phyloP scores from a whole-genome alignment of 208 protist genomes.

The Trypanosoma vivax region DNA sequence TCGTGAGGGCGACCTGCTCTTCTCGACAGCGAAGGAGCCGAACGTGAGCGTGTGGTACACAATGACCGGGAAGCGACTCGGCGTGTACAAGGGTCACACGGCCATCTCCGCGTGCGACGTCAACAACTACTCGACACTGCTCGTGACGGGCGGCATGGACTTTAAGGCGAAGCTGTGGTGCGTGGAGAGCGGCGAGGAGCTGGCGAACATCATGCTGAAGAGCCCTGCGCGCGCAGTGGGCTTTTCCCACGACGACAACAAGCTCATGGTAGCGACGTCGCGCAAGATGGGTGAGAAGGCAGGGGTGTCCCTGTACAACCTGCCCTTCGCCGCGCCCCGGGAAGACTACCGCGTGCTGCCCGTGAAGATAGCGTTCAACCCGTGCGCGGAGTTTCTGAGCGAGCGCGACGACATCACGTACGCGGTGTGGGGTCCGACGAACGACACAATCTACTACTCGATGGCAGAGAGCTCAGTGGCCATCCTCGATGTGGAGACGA shows the following conservation, averaged over 20 bases:
- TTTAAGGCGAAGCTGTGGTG: slow-evolving; percentile 83
- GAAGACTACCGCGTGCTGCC: slow-evolving; percentile 55
- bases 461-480: slow-evolving; percentile 90
- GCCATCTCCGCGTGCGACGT: slow-evolving; percentile 94
- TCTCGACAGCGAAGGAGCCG: slow-evolving; percentile 93
- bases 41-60: slow-evolving; percentile 91
- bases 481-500: slow-evolving; percentile 90
- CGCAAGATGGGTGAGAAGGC: slow-evolving; percentile 63
- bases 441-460: slow-evolving; percentile 93
- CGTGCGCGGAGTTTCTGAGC: slow-evolving; percentile 45
- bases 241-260: slow-evolving; percentile 88
- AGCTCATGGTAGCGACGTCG: slow-evolving; percentile 91
- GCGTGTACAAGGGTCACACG: slow-evolving; percentile 92
- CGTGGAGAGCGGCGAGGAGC: slow-evolving; percentile 87
- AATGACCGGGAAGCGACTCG: slow-evolving; percentile 92
- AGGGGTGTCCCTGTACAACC: slow-evolving; percentile 86
- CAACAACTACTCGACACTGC: slow-evolving; percentile 78
- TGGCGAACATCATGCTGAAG: slow-evolving; percentile 62
- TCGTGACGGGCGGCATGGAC: slow-evolving; percentile 75
- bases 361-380: slow-evolving; percentile 55
- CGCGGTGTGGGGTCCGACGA: slow-evolving; percentile 94
- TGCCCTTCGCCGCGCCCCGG: slow-evolving; percentile 59
- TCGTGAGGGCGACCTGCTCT: slow-evolving; percentile 96
- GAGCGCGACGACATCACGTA: slow-evolving; percentile 64
- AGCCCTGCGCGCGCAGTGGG: slow-evolving; percentile 70